phyloP scores from a whole-genome alignment of 129 eudicot genomes.

The Helianthus tuberosus region DNA sequence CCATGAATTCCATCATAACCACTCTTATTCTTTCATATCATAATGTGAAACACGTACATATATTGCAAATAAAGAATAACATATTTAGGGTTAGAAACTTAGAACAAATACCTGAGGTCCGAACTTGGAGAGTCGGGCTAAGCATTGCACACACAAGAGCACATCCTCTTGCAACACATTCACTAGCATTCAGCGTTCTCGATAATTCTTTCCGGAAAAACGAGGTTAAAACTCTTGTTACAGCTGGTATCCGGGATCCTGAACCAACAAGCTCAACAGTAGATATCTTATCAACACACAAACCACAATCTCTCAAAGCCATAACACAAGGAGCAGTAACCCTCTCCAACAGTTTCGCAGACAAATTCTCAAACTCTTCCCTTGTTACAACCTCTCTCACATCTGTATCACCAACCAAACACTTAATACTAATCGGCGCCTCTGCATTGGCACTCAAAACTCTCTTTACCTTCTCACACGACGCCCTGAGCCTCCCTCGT shows the following conservation, averaged over 20 bases:
- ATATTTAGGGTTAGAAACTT: too few species aligned
- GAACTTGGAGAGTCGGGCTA: slow-evolving; percentile 71
- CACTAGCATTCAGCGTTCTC: slow-evolving; percentile 80
- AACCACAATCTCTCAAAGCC: slow-evolving; percentile 61
- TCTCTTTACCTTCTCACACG: slow-evolving; percentile 88
- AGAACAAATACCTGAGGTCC: too few species aligned
- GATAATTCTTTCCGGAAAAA: slow-evolving; percentile 62
- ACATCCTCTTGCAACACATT: slow-evolving; percentile 95
- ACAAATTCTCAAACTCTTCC: slow-evolving; percentile 77
- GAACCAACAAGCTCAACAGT: slow-evolving; percentile 86
- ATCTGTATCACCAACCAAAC: slow-evolving; percentile 84
- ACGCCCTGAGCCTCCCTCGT: slow-evolving; percentile 62
- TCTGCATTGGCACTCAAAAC: slow-evolving; percentile 86
- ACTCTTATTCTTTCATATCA: too few species aligned
- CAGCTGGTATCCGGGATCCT: slow-evolving; percentile 89
- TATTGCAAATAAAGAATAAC: too few species aligned
- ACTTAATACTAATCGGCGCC: slow-evolving; percentile 77
- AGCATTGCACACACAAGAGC: slow-evolving; percentile 90
- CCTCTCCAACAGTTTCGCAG: slow-evolving; percentile 58
- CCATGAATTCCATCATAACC: too few species aligned
- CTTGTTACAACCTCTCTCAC: slow-evolving; percentile 74
- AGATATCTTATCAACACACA: slow-evolving; percentile 53
- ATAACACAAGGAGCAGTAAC: slow-evolving; percentile 56
- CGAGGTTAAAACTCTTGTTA: slow-evolving; percentile 45
- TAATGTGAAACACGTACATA: too few species aligned